These are phyloP conservation scores for Amanita pallidorosea DNA, from an alignment of 768 basidiomycete genomes.

Conservation along the genomic window DNA sequence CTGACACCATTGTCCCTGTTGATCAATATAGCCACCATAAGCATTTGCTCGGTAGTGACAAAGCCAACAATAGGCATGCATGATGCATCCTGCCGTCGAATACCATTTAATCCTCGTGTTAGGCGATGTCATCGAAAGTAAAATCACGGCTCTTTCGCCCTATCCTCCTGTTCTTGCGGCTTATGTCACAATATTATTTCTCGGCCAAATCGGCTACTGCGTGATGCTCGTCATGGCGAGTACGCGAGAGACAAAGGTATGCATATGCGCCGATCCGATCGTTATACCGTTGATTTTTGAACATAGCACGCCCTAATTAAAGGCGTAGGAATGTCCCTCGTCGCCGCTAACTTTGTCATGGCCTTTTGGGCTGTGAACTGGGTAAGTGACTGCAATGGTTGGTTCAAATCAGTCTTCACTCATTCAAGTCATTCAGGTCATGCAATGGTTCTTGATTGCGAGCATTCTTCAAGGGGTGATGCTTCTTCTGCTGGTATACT, in stretches of 20 bases:
- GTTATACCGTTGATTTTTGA: background rate
- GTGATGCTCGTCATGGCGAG: conserved; percentile 59
- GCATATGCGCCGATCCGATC: background rate
- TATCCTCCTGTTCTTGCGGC: conserved; percentile 41
- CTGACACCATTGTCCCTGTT: conserved; percentile 78
- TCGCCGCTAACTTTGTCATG: conserved; percentile 72
- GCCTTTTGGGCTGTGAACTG: conserved; percentile 73
- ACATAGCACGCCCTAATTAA: conserved; percentile 54
- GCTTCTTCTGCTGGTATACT: conserved; percentile 61
- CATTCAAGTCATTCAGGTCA: conserved; percentile 29
- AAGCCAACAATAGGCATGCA: conserved; percentile 47
- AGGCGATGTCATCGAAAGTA: conserved; percentile 36
- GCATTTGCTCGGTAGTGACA: conserved; percentile 60
- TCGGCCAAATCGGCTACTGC: conserved; percentile 76
- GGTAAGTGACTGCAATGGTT: conserved; percentile 25
- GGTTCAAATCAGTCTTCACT: background rate
- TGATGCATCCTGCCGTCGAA: background rate
- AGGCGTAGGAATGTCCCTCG: conserved; percentile 72
- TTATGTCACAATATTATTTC: conserved; percentile 51
- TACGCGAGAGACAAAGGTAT: conserved; percentile 74
- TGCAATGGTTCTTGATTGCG: conserved; percentile 67
- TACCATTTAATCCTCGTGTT: conserved; percentile 11
- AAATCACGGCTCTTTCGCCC: conserved; percentile 69
- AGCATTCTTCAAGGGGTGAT: conserved; percentile 68
- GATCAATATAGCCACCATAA: conserved; percentile 62